phyloP scores from a whole-genome alignment of 2,329 filamentous ascomycete genomes.

The Orbilia javanica region DNA sequence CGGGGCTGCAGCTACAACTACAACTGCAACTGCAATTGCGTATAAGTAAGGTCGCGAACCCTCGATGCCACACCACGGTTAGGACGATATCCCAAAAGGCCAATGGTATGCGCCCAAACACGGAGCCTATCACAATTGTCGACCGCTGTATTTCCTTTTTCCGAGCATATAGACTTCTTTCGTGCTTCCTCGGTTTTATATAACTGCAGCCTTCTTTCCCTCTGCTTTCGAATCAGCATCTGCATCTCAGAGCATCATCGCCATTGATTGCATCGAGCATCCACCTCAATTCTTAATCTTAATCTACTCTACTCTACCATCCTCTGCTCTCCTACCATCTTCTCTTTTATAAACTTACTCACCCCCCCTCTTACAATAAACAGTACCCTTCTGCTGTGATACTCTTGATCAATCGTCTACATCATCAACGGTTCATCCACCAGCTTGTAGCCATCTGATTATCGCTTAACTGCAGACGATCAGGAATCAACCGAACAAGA shows the following conservation, averaged over 20 bases:
- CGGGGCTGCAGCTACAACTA: too few species aligned
- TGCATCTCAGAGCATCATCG: slow-evolving; percentile 5
- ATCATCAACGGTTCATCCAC: too few species aligned
- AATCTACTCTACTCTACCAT: slow-evolving; percentile 15
- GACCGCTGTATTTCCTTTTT: slow-evolving; percentile 24
- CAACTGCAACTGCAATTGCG: too few species aligned
- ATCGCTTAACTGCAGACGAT: slow-evolving; percentile 57
- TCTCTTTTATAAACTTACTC: background rate
- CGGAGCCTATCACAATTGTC: slow-evolving; percentile 54
- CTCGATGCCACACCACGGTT: slow-evolving; percentile 40
- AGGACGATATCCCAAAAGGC: slow-evolving; percentile 48
- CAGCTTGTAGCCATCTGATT: too few species aligned
- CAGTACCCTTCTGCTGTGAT: background rate
- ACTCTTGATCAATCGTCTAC: too few species aligned
- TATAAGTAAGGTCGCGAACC: slow-evolving; percentile 56
- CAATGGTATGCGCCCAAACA: slow-evolving; percentile 53
- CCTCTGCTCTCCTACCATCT: background rate
- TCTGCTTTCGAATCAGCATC: slow-evolving; percentile 6
- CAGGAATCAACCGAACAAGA: slow-evolving; percentile 17
- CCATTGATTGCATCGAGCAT: background rate
- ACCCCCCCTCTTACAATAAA: background rate
- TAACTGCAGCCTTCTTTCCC: slow-evolving; percentile 17
- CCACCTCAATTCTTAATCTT: slow-evolving; percentile 4
- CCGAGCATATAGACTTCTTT: slow-evolving; percentile 31
- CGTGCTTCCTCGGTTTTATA: slow-evolving; percentile 24